These are phyloP conservation scores for Tetrahymena malaccensis DNA, from an alignment of 73 alveolate genomes.

Conservation along the genomic window DNA sequence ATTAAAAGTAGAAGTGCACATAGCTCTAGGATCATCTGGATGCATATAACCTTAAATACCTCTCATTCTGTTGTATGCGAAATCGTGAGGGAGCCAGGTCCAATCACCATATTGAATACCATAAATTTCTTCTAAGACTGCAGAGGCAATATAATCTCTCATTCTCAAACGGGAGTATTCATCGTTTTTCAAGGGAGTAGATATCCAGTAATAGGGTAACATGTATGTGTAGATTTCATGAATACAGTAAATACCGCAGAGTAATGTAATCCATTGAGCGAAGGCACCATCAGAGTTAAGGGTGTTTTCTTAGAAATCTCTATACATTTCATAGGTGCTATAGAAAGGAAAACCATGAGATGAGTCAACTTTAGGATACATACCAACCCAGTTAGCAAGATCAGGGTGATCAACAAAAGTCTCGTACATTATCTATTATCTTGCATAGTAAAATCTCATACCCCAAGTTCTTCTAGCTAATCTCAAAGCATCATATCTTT, in stretches of 20 bases:
- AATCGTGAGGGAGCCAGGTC: slow-evolving; percentile 43
- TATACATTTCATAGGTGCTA: slow-evolving; percentile 29
- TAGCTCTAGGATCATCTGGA: slow-evolving; percentile 42
- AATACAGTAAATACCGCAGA: slow-evolving; percentile 17
- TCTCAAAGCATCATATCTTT: slow-evolving; percentile 40
- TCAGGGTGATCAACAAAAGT: slow-evolving; percentile 35
- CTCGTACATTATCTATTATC: slow-evolving; percentile 21
- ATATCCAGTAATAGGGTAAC: slow-evolving; percentile 42
- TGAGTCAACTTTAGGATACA: slow-evolving; percentile 39
- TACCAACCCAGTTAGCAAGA: slow-evolving; percentile 38
- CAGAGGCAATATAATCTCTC: slow-evolving; percentile 36
- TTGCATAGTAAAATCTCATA: slow-evolving; percentile 35
- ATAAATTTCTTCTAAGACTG: slow-evolving; percentile 26
- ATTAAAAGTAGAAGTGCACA: slow-evolving; percentile 28
- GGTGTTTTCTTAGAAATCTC: slow-evolving; percentile 44
- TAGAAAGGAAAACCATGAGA: slow-evolving; percentile 36
- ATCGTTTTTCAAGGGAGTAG: slow-evolving; percentile 15
- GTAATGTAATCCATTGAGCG: slow-evolving; percentile 27
- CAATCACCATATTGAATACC: slow-evolving; percentile 33
- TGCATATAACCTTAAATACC: slow-evolving; percentile 34
- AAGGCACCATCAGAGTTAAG: slow-evolving; percentile 43
- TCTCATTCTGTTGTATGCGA: slow-evolving; percentile 31
- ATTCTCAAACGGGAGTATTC: slow-evolving; percentile 31
- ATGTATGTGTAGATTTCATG: slow-evolving; percentile 23
- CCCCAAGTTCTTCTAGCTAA: slow-evolving; percentile 22